A percentile compares a stretch with the other conserved stretches of the same genome.
Conservation (phyloP, 768 basidiomycete genomes). For the Leccinellum luteum region DNA sequence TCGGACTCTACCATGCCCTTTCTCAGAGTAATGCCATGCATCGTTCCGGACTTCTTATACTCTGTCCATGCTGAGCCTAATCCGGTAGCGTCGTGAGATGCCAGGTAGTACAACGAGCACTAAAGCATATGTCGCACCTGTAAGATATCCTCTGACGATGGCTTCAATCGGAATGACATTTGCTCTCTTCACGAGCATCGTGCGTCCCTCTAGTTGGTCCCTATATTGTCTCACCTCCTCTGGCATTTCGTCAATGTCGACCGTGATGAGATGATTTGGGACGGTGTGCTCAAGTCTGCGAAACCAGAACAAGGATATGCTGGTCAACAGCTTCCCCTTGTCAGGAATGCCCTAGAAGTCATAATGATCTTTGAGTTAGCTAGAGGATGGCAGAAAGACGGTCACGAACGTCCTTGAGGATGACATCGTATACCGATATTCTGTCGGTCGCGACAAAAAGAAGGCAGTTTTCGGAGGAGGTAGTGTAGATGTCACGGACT, state of each 20-base stretch:
- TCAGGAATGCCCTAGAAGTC: constrained; percentile 80
- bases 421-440: constrained; percentile 95
- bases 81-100: constrained; percentile 7
- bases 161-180: constrained; percentile 90
- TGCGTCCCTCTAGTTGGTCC: constrained; percentile 74
- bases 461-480: constrained; percentile 65
- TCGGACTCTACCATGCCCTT: constrained; percentile 80
- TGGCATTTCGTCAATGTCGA: constrained; percentile 79
- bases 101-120: not conserved
- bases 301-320: constrained; percentile 96
- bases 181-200: constrained; percentile 91
- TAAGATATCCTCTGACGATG: constrained; percentile 94
- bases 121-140: constrained; percentile 53
- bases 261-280: constrained; percentile 87
- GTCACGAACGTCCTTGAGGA: constrained; percentile 81
- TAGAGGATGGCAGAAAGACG: not conserved
- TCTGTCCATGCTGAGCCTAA: constrained; percentile 95
- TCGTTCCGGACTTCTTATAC: constrained; percentile 83
- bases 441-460: constrained; percentile 95
- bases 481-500: constrained; percentile 92
- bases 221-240: constrained; percentile 69
- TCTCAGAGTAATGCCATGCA: constrained; percentile 81
- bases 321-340: constrained; percentile 87
- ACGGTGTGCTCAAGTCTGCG: constrained; percentile 72
- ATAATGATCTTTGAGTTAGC: not conserved